These are phyloP conservation scores for Liquidambar formosana DNA, from an alignment of 164 flowering plant genomes.

Conservation along the genomic window DNA sequence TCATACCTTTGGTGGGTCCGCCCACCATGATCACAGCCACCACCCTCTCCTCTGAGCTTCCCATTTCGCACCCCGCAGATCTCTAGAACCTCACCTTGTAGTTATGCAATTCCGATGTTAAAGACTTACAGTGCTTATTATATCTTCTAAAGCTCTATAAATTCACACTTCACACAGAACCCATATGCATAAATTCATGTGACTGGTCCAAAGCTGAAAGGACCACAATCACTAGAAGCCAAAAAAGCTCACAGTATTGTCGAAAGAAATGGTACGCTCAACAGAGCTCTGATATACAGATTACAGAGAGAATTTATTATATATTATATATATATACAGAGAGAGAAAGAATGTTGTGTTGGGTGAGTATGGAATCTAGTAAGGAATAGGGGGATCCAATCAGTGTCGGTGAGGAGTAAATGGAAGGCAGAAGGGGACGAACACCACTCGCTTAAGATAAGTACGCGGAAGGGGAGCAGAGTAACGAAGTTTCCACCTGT, in stretches of 20 bases:
- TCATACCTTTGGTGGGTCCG: conserved; percentile 88
- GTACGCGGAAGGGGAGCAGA: not conserved
- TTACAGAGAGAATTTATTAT: too few species aligned
- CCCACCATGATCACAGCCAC: conserved; percentile 98
- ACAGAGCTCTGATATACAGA: too few species aligned
- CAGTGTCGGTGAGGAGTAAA: not conserved
- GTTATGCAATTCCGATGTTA: not conserved
- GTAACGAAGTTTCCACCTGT: conserved; percentile 9
- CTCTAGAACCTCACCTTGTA: not conserved
- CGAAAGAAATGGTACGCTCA: too few species aligned
- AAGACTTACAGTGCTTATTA: not conserved
- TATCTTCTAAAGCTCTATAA: not conserved
- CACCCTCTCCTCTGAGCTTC: conserved; percentile 66
- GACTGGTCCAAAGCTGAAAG: not conserved
- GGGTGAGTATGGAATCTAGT: too few species aligned
- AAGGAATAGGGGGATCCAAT: not conserved
- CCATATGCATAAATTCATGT: not conserved
- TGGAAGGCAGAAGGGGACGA: not conserved
- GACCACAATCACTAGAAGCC: not conserved
- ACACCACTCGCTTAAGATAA: conserved; percentile 1
- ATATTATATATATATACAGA: too few species aligned
- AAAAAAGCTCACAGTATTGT: not conserved
- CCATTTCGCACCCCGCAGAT: conserved; percentile 34
- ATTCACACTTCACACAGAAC: not conserved
- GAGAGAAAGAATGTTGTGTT: not conserved